Base-by-base conservation (phyloP, 148 eudicot species). In the Bassia scoparia region DNA sequence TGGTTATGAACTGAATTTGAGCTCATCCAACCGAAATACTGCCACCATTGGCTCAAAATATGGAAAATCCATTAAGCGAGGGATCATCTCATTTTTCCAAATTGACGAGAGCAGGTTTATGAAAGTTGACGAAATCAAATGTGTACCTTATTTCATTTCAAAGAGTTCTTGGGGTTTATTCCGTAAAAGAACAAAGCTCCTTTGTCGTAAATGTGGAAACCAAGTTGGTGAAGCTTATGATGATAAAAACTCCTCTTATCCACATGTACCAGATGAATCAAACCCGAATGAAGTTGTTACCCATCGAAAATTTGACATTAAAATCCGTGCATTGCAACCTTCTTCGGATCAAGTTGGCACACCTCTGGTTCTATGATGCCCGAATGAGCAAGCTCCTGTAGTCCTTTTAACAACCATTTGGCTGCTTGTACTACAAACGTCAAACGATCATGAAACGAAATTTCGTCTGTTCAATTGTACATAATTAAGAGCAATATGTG, bases 21-120 rank as follows among this genome's bases (percentile, higher is more conserved):
- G 83, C 80, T 91, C 94, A 20, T 89, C 92, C 7, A 83, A 78
- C 65, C 83, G 92, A 33, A 78, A 80, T 59, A 89, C 97, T 35
- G 81, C 89, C 48, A 87, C 83, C 43, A 86, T 88, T 14, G 90
- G 87, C 50, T 86, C 91, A 61, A 80, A 86, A 66, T 91, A 91
- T 64, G 86, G 82, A 43, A 89, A 83, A 79, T 84, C 92, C 46
- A 79, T 89, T 20, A 82, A 77, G 74, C 84, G 87, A 73, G 97
- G 92, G 49, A 80, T 78, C 60, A 86, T 89, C 50, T 87, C 94
- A 12, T 91, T 91, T 75, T 61, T 81, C 53, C 83, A 86, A 44
- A 81, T 91, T 34, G 97, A 91, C 67, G 85, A 85, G 27, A 91
- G 92, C 67, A 88, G 94, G 66, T 91, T 91, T 60, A 91, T 90